A percentile compares a stretch with the other conserved stretches of the same genome.
phyloP scores from a whole-genome alignment of 768 basidiomycete genomes.

The Leccinum variicolor region DNA sequence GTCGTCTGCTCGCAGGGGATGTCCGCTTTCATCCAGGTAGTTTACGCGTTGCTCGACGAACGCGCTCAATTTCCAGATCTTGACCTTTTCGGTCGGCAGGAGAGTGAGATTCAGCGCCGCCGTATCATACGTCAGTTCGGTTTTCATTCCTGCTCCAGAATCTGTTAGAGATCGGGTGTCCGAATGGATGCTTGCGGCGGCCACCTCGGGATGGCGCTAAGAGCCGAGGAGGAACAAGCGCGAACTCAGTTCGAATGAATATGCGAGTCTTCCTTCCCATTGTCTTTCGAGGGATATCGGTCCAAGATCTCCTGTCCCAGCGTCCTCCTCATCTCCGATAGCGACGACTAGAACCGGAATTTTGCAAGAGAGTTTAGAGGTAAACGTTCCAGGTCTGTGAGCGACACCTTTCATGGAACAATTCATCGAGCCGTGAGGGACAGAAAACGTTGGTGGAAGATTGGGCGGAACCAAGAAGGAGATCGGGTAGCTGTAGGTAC shows the following conservation, averaged over 20 bases:
- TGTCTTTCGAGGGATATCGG: slow-evolving; percentile 81
- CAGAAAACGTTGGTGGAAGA: slow-evolving; percentile 75
- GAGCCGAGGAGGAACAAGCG: slow-evolving; percentile 82
- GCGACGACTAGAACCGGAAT: slow-evolving; percentile 76
- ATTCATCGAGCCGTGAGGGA: slow-evolving; percentile 69
- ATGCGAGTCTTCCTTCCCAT: slow-evolving; percentile 89
- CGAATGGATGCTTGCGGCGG: background rate
- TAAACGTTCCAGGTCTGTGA: slow-evolving; percentile 85
- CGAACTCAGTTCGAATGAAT: slow-evolving; percentile 72
- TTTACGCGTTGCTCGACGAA: slow-evolving; percentile 57
- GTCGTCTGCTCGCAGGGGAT: slow-evolving; percentile 2
- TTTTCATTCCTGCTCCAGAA: slow-evolving; percentile 3
- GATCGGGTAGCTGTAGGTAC: slow-evolving; percentile 93
- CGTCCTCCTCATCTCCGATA: slow-evolving; percentile 76
- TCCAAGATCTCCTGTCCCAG: slow-evolving; percentile 49
- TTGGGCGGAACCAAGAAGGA: slow-evolving; percentile 82
- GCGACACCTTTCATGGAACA: slow-evolving; percentile 83
- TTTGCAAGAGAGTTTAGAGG: slow-evolving; percentile 63
- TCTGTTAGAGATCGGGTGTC: background rate
- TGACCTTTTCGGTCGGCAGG: slow-evolving; percentile 84
- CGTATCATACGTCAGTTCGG: slow-evolving; percentile 39
- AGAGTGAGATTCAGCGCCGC: slow-evolving; percentile 78
- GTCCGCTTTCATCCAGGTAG: slow-evolving; percentile 4
- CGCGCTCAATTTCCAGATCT: slow-evolving; percentile 71
- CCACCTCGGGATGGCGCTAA: slow-evolving; percentile 2